Percentiles rank a stretch among this genome's conserved stretches.
Evolutionary conservation across 139 green algal genomes (phyloP).

Genomic region (Deuterostichococcus epilithicus): DNA sequence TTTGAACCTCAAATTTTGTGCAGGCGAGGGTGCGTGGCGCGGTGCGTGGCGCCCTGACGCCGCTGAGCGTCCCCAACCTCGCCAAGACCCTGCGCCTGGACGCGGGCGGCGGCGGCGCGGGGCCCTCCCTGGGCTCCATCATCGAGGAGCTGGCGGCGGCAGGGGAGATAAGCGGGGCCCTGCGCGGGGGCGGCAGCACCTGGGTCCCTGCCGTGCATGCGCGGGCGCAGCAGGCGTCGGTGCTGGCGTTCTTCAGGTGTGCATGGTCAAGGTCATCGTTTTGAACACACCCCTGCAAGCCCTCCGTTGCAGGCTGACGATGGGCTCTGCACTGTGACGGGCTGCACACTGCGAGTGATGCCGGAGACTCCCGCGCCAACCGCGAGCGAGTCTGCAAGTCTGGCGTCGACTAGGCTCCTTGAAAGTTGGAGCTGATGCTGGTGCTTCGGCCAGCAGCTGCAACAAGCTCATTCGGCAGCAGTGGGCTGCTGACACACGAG

Average conservation of each 20-base stretch:
- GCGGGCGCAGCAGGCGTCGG: conserved; percentile 55
- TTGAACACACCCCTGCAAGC: no score
- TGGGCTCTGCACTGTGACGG: no score
- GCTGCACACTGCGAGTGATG: no score
- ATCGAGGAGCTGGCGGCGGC: conserved; percentile 38
- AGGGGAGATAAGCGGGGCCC: conserved; percentile 47
- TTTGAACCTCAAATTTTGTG: background rate
- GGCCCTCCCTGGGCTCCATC: background rate
- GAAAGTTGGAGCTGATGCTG: no score
- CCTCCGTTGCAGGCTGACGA: no score
- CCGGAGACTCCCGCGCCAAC: no score
- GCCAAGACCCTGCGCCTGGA: conserved; percentile 35
- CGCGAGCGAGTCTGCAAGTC: no score
- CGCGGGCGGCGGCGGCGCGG: background rate
- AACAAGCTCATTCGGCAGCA: no score
- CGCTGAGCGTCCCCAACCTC: conserved; percentile 38
- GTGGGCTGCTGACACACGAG: no score
- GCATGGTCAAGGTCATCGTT: no score
- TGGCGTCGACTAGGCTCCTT: no score
- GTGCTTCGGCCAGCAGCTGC: no score
- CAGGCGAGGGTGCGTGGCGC: conserved; percentile 67
- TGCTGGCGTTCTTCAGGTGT: conserved; percentile 64
- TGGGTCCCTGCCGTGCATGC: conserved; percentile 69
- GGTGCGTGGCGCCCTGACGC: conserved; percentile 53
- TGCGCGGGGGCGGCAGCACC: conserved; percentile 55